Conservation (phyloP, 352 stramenopile genomes). For the Pythium pectinolyticum region DNA sequence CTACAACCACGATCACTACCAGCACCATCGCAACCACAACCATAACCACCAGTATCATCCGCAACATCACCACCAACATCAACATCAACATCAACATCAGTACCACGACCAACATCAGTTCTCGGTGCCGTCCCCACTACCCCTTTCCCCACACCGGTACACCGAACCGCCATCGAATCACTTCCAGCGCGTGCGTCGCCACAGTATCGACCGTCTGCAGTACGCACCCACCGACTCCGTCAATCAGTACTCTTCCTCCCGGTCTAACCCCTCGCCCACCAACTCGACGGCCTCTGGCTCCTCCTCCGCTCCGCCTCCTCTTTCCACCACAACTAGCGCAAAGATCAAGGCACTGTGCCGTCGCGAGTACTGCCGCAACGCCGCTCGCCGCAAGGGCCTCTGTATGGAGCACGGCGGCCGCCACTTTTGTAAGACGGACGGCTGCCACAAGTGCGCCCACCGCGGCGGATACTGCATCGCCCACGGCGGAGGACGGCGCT, state of each 20-base stretch:
- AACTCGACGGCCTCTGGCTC: constrained; percentile 32
- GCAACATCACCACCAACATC: constrained; percentile 3
- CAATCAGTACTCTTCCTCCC: not conserved
- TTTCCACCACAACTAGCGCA: no score
- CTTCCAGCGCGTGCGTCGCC: constrained; percentile 15
- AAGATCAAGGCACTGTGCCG: constrained; percentile 53
- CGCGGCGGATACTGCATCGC: constrained; percentile 81
- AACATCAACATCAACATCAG: constrained; percentile 10
- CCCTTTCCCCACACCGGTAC: constrained; percentile 14
- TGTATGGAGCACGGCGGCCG: constrained; percentile 88
- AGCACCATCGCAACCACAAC: constrained; percentile 11
- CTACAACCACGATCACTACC: constrained; percentile 3
- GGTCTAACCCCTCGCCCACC: constrained; percentile 16
- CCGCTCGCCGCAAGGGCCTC: constrained; percentile 73
- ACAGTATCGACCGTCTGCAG: constrained; percentile 15
- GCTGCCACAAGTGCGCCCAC: constrained; percentile 81
- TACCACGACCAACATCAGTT: not conserved
- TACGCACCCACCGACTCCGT: not conserved
- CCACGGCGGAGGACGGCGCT: constrained; percentile 75
- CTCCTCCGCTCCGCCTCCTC: constrained; percentile 12
- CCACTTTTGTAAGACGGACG: constrained; percentile 84
- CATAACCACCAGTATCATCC: constrained; percentile 4
- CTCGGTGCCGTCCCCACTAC: constrained; percentile 15
- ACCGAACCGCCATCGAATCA: constrained; percentile 17
- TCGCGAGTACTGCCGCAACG: constrained; percentile 67